A percentile compares a stretch with the other conserved stretches of the same genome.
Conservation (phyloP, 306 rosid species). For the Castanea mollissima region DNA sequence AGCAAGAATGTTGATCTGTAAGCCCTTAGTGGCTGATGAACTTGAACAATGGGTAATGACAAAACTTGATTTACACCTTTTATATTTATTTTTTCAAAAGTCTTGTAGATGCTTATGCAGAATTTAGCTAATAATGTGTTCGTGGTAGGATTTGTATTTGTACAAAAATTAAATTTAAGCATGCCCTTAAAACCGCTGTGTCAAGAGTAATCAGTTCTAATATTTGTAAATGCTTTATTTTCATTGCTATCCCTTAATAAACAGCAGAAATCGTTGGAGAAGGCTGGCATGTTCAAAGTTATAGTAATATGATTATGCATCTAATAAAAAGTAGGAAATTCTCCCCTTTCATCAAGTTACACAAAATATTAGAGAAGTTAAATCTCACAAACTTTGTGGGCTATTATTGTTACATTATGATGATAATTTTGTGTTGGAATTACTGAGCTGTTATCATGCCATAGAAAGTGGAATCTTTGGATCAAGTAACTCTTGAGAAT, state of each 20-base stretch:
- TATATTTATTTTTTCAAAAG: neutral
- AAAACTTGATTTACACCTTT: neutral
- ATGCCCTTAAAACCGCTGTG: neutral
- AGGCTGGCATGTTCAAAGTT: conserved; percentile 72
- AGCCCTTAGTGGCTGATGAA: conserved; percentile 6
- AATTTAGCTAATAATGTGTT: neutral
- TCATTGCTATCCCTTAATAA: conserved; percentile 18
- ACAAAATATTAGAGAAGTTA: no score
- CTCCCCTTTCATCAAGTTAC: no score
- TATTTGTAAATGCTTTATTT: conserved; percentile 8
- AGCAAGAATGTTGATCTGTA: conserved; percentile 10
- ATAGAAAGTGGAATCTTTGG: no score
- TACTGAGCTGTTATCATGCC: no score
- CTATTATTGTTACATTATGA: no score
- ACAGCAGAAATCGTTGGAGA: conserved; percentile 81
- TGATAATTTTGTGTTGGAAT: no score
- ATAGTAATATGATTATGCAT: no score
- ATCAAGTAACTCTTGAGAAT: no score
- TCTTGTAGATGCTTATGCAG: neutral
- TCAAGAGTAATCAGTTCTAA: neutral
- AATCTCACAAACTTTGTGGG: no score
- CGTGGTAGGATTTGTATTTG: neutral
- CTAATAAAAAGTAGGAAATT: no score
- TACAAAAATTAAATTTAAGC: neutral
- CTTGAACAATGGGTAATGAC: neutral